Evolutionary conservation across 805 yeast species (phyloP).

Genomic region (Monosporozyma solicola): DNA sequence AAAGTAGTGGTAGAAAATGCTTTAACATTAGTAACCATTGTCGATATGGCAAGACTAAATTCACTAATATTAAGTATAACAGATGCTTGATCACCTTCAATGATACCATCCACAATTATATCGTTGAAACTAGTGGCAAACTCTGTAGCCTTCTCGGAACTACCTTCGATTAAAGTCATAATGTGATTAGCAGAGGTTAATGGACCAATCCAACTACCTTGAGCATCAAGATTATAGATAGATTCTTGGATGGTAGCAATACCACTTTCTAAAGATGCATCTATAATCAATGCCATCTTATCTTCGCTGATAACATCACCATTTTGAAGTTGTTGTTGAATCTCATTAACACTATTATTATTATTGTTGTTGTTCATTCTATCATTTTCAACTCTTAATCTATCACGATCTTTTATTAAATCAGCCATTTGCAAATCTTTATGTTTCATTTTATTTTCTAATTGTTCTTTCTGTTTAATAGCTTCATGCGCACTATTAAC

Average conservation of each 20-base stretch:
- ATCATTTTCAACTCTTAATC: slow-evolving; percentile 71
- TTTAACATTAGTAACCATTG: slow-evolving; percentile 33
- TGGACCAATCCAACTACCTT: slow-evolving; percentile 28
- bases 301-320: slow-evolving; percentile 26
- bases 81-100: slow-evolving; percentile 46
- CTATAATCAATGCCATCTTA: slow-evolving; percentile 49
- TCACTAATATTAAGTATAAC: slow-evolving; percentile 28
- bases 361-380: slow-evolving; percentile 25
- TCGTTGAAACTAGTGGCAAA: slow-evolving; percentile 47
- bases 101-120: slow-evolving; percentile 65
- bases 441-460: slow-evolving; percentile 75
- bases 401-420: slow-evolving; percentile 78
- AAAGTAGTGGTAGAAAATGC: slow-evolving; percentile 6
- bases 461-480: slow-evolving; percentile 67
- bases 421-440: slow-evolving; percentile 85
- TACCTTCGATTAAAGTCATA: slow-evolving; percentile 55
- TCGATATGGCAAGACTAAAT: slow-evolving; percentile 36
- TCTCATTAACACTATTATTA: slow-evolving; percentile 21
- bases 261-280: slow-evolving; percentile 61
- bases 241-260: slow-evolving; percentile 67
- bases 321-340: slow-evolving; percentile 24
- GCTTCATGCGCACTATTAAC: slow-evolving; percentile 89
- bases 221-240: slow-evolving; percentile 59
- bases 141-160: slow-evolving; percentile 63
- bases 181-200: slow-evolving; percentile 6